Evolutionary conservation across 2,329 filamentous ascomycete genomes (phyloP), one percentile per base, ranked within the genome.

Genomic region (Nothopassalora personata): DNA sequence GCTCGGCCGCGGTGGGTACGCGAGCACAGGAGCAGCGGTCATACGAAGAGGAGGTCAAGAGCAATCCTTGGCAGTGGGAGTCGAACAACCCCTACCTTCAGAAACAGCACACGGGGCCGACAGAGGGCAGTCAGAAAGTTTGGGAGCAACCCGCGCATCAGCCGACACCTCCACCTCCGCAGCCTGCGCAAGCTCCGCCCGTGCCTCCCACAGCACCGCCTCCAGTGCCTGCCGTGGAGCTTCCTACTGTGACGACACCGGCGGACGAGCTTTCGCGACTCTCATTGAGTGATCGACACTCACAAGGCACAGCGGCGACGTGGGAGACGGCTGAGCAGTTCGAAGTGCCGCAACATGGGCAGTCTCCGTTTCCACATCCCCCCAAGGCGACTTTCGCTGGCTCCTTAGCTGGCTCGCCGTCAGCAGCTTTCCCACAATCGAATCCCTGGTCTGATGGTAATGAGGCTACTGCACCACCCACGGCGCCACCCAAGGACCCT

Each of bases 171-270:
- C 46, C 56, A 11, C 57, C 64, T 11, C 71, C 72, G 19, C 49
- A 34, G 30, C 49, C 49, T 6, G 53, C 63, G 11, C 51, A 66
- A 9, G 57, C 60, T 19, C 64, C 68, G 46, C 62, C 69, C 19
- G 50, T 63, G 18, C 66, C 64, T 19, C 58, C 55, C 4, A 56
- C 59, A 56, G 61, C 59, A 45, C 66, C 64, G 34, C 59, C 64
- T 27, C 39, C 58, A 1, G 47, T 54, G 15, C 64, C 61, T 23
- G 59, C 75, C 1, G 74, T 74, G 1, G 77, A 78, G 64, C 66
- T 79, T 13, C 76, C 76, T 28, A 68, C 77, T 4, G 67, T 69
- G 28, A 72, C 72, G 36, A 76, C 76, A 4, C 77, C 78, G 1
- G 66, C 70, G 19, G 72, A 78, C 13, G 68, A 73, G 56, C 67